Base-by-base conservation (phyloP, 495 filamentous ascomycete genomes). In the Hypoxylon lienhwacheense region DNA sequence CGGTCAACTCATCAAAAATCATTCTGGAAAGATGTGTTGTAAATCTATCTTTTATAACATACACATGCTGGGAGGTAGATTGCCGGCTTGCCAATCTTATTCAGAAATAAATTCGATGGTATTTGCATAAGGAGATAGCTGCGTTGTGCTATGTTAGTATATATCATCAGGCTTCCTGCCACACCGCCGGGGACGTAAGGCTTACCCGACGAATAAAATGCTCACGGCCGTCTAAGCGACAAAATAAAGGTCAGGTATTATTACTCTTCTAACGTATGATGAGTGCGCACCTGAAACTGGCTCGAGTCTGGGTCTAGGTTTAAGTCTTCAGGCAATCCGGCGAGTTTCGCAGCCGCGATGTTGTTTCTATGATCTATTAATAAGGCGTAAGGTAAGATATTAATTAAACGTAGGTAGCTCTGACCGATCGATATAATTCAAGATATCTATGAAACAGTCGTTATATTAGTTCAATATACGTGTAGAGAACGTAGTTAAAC, bases 401-500 rank as follows among this genome's bases (percentile, higher is more conserved):
- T 28, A 8, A 11, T n/a, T n/a, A 6, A 17, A 55, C 55, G 8
- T 52, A 33, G 21, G 16, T 78, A 81, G 39, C 83, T 79, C 65
- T 55, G 11, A 74, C 55, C 88, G 78, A 67, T 91, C 88, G 51
- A 91, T 74, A 67, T 90, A 93, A 63, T 91, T 91, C 63, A 91
- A 69, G 57, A 91, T 87, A 63, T 91, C 90, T 77, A 72, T 70
- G 42, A 69, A 46, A 21, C 64, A 65, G 14, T 68, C 40, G 2
- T 6, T 15, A 7, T 5, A 28, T 63, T 50, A 61, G 51, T 21
- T 35, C n/a, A 15, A 52, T 48, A 14, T 33, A 39, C 48, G 48
- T 29, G 12, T 8, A 33, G 43, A 5, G 17, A 40, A 10, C 17
- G 31, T n/a, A 15, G 4, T 22, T 15, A 29, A 53, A 25, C 7